These are phyloP conservation scores for Sugiyamaella boreocaroliniensis DNA, from an alignment of 805 yeast genomes.

Conservation along the genomic window DNA sequence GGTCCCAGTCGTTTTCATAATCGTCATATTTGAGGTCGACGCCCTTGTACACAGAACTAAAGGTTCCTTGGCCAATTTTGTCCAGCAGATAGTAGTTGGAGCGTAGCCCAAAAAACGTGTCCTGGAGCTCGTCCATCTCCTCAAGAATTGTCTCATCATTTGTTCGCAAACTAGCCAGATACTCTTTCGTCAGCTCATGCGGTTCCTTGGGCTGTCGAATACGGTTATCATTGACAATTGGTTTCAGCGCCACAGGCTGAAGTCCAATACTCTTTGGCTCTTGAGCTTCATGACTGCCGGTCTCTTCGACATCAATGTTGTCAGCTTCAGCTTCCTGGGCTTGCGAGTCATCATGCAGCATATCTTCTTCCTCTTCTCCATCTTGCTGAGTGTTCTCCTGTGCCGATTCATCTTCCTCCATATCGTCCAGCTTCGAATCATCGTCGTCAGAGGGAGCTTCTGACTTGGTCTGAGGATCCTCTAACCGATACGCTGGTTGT, in stretches of 20 bases:
- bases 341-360: too few species aligned
- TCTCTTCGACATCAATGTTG: too few species aligned
- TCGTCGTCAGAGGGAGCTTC: too few species aligned
- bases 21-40: constrained; percentile 40
- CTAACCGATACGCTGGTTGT: background rate
- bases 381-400: too few species aligned
- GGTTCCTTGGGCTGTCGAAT: background rate
- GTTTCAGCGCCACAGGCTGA: background rate
- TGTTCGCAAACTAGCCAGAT: background rate
- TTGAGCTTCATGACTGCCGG: too few species aligned
- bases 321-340: background rate
- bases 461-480: too few species aligned
- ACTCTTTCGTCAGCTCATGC: background rate
- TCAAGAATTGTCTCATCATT: background rate
- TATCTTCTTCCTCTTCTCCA: too few species aligned
- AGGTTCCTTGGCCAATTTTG: constrained; percentile 63
- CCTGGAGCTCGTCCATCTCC: constrained; percentile 23
- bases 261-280: too few species aligned
- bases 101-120: constrained; percentile 47
- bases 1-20: constrained; percentile 29
- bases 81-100: constrained; percentile 45
- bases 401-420: too few species aligned
- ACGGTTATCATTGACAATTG: background rate
- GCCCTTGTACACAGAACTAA: constrained; percentile 56
- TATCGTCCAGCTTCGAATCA: too few species aligned